These are phyloP conservation scores for Urochloa ruziziensis DNA, from an alignment of 176 grass and related monocot species.

Conservation along the genomic window DNA sequence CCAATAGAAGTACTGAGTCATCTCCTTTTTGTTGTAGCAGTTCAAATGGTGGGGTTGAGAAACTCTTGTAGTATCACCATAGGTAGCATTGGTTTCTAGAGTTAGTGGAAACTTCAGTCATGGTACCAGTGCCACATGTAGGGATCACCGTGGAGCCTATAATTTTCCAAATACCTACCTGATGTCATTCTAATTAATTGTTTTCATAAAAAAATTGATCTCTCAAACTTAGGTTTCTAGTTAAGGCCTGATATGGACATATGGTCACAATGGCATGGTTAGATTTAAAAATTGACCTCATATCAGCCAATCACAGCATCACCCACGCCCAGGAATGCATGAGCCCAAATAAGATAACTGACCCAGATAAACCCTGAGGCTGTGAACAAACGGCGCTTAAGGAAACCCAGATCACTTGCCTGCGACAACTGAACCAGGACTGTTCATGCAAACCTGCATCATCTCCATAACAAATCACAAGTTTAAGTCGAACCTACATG, in stretches of 20 bases:
- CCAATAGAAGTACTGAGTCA: neutral
- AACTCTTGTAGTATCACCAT: neutral
- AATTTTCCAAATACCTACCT: neutral
- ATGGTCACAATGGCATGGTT: neutral
- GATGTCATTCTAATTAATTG: neutral
- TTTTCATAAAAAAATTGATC: slow-evolving; percentile 4
- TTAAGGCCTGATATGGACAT: neutral
- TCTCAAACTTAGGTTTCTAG: neutral
- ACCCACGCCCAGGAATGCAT: neutral
- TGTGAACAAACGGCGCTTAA: neutral
- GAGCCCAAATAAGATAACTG: neutral
- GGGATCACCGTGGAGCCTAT: neutral
- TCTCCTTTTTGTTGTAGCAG: neutral
- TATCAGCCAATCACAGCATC: neutral
- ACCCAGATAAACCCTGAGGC: neutral
- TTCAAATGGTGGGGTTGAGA: neutral
- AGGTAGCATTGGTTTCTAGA: neutral
- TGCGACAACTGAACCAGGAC: neutral
- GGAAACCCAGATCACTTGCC: neutral
- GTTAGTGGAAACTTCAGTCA: neutral
- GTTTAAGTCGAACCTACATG: neutral
- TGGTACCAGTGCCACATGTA: neutral
- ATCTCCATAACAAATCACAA: neutral
- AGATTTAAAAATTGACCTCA: slow-evolving; percentile 1
- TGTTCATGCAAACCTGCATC: neutral